These are phyloP conservation scores for Blastobotrys capitulatus DNA, from an alignment of 1,139 yeast species.

Conservation along the genomic window DNA sequence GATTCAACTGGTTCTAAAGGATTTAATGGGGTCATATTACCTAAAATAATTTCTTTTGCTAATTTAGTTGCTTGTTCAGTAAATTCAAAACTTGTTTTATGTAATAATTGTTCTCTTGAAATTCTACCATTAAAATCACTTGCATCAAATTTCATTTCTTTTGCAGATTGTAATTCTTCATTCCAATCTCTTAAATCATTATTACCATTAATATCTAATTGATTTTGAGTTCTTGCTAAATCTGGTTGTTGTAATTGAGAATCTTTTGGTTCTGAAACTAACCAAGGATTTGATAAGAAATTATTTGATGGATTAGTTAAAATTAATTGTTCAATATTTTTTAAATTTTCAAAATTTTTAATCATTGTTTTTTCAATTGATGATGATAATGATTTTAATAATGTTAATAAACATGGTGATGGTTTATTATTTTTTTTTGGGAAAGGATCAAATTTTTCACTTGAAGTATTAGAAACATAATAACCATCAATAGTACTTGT, in stretches of 20 bases:
- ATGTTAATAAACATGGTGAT: slow-evolving; percentile 44
- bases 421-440: slow-evolving; percentile 36
- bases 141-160: slow-evolving; percentile 52
- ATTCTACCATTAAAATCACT: slow-evolving; percentile 55
- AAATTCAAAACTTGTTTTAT: slow-evolving; percentile 73
- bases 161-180: slow-evolving; percentile 78
- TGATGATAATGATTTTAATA: slow-evolving; percentile 54
- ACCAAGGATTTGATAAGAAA: slow-evolving; percentile 71
- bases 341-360: slow-evolving; percentile 41
- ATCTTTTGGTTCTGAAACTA: slow-evolving; percentile 38
- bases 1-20: slow-evolving; percentile 57
- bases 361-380: slow-evolving; percentile 40
- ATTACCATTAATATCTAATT: slow-evolving; percentile 10
- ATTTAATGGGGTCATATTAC: slow-evolving; percentile 73
- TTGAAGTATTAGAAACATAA: slow-evolving; percentile 64
- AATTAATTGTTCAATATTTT: slow-evolving; percentile 44
- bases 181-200: slow-evolving; percentile 64
- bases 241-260: slow-evolving; percentile 44
- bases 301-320: slow-evolving; percentile 61
- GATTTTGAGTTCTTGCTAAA: slow-evolving; percentile 53
- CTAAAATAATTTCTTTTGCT: slow-evolving; percentile 69
- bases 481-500: slow-evolving; percentile 79
- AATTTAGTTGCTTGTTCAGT: slow-evolving; percentile 71
- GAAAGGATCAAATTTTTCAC: slow-evolving; percentile 62
- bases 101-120: slow-evolving; percentile 67